phyloP scores from a whole-genome alignment of 805 yeast genomes.

The Nakazawaea sp. region DNA sequence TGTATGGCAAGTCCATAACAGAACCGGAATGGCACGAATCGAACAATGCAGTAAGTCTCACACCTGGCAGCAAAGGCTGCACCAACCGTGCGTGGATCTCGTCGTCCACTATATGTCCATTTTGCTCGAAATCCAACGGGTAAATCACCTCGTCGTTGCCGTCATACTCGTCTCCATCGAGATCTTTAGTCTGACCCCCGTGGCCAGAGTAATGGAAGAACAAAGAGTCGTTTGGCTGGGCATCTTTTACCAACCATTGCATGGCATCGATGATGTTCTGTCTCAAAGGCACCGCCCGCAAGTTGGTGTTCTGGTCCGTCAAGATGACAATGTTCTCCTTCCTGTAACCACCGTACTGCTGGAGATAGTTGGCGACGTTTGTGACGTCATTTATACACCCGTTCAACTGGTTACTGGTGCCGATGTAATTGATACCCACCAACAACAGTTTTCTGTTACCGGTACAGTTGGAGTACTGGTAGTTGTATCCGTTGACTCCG shows the following conservation, averaged over 20 bases:
- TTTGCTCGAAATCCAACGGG: constrained; percentile 59
- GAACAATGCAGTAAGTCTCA: constrained; percentile 63
- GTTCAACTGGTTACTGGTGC: constrained; percentile 44
- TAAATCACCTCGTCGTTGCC: constrained; percentile 69
- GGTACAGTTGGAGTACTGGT: constrained; percentile 58
- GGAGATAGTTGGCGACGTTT: constrained; percentile 37
- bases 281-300: constrained; percentile 48
- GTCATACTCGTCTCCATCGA: constrained; percentile 69
- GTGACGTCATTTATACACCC: constrained; percentile 72
- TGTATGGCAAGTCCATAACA: constrained; percentile 65
- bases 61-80: constrained; percentile 55
- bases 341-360: constrained; percentile 32
- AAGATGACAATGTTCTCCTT: constrained; percentile 46
- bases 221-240: constrained; percentile 66
- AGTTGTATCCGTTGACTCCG: constrained; percentile 24
- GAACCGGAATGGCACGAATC: constrained; percentile 81
- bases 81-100: constrained; percentile 59
- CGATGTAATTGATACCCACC: constrained; percentile 66
- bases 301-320: constrained; percentile 40
- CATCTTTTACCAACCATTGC: constrained; percentile 66
- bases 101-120: constrained; percentile 64
- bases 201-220: constrained; percentile 77
- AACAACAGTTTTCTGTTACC: constrained; percentile 64
- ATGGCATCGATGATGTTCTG: constrained; percentile 63
- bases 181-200: constrained; percentile 61